A percentile compares a stretch with the other conserved stretches of the same genome.
Evolutionary conservation across 108 stramenopile species (phyloP).

Genomic region (Conticribra weissflogii): DNA sequence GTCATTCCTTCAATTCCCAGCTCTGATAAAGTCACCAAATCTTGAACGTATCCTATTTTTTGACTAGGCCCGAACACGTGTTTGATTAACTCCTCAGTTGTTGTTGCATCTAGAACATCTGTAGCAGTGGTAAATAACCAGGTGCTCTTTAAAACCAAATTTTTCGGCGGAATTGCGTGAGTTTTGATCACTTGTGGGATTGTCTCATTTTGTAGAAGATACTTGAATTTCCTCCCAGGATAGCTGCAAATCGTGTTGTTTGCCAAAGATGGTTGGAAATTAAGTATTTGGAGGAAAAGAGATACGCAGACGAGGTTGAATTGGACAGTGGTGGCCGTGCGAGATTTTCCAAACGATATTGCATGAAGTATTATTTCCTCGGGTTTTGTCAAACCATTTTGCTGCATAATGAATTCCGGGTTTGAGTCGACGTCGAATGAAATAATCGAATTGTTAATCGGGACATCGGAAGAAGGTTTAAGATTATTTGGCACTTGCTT

Average conservation of each 20-base stretch:
- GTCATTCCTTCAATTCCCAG: not conserved
- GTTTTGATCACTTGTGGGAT: slow-evolving; percentile 13
- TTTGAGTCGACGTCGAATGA: too few species aligned
- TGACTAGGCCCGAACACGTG: not conserved
- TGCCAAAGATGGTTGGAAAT: not conserved
- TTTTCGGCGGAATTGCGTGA: not conserved
- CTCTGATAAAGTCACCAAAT: slow-evolving; percentile 7
- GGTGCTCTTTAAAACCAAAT: not conserved
- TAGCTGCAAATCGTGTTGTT: slow-evolving; percentile 9
- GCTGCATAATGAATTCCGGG: too few species aligned
- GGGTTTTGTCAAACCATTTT: too few species aligned
- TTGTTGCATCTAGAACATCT: not conserved
- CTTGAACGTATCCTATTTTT: slow-evolving; percentile 8
- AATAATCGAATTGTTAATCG: too few species aligned
- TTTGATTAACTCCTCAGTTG: not conserved
- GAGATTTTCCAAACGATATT: slow-evolving; percentile 2
- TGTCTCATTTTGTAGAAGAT: slow-evolving; percentile 1
- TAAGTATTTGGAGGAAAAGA: slow-evolving; percentile 11
- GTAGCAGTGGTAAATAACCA: slow-evolving; percentile 2
- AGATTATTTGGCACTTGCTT: too few species aligned
- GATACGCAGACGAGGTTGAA: slow-evolving; percentile 14
- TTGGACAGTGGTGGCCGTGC: slow-evolving; percentile 8
- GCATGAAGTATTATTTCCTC: too few species aligned
- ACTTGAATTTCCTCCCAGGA: not conserved
- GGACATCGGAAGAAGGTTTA: too few species aligned